A percentile compares a stretch with the other conserved stretches of the same genome.
phyloP scores from a whole-genome alignment of 768 basidiomycete species.

The Leccinum subtestaceum region DNA sequence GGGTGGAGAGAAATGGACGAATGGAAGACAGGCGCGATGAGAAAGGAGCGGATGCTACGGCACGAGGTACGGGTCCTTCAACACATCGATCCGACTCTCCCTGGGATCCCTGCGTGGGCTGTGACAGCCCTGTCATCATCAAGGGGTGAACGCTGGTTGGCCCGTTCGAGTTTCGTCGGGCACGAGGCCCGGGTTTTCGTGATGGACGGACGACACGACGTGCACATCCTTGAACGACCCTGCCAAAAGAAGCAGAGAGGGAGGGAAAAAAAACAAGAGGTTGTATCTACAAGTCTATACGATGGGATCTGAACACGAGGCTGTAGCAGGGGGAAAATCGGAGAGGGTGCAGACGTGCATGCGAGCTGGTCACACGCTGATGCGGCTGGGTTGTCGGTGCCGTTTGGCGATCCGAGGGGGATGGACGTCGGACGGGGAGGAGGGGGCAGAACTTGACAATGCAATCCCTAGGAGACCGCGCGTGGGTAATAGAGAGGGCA shows the following conservation, averaged over 20 bases:
- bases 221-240: slow-evolving; percentile 3
- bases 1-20: background rate
- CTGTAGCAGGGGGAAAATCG: background rate
- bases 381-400: background rate
- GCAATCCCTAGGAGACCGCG: slow-evolving; percentile 33
- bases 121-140: background rate
- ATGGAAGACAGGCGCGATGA: background rate
- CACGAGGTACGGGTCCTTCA: background rate
- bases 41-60: background rate
- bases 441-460: background rate
- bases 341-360: background rate
- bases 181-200: slow-evolving; percentile 7
- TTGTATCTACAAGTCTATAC: background rate
- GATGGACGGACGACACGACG: background rate
- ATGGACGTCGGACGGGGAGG: background rate
- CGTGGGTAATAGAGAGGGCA: slow-evolving; percentile 11
- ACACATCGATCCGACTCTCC: background rate
- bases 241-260: slow-evolving; percentile 1
- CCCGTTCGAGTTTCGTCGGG: background rate
- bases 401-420: background rate
- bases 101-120: background rate
- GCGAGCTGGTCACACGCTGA: background rate
- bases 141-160: background rate
- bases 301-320: background rate
- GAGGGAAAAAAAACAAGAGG: slow-evolving; percentile 2